These are phyloP conservation scores for Agaricus blazei DNA, from an alignment of 768 basidiomycete species.

Conservation along the genomic window DNA sequence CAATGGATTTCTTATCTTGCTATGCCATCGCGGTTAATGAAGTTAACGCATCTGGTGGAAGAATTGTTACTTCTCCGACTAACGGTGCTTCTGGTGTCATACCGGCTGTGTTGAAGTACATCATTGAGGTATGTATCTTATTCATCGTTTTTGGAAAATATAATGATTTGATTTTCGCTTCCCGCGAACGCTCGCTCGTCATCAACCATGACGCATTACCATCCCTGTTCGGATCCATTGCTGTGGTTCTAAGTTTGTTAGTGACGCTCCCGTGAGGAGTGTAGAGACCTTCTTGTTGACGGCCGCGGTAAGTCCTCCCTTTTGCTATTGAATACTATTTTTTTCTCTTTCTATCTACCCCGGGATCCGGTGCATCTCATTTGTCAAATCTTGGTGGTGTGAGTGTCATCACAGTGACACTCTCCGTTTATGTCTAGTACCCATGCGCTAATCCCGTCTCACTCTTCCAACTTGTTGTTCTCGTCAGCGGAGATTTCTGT, in stretches of 20 bases:
- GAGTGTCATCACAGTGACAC: too few relatives aligned
- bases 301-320: slow-evolving; percentile 54
- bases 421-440: too few relatives aligned
- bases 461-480: not conserved
- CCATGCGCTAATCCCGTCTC: too few relatives aligned
- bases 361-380: too few relatives aligned
- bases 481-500: too few relatives aligned
- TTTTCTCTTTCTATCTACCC: not conserved
- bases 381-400: too few relatives aligned
- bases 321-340: not conserved
- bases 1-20: slow-evolving; percentile 88
- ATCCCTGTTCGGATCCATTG: not conserved
- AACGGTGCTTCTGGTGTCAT: slow-evolving; percentile 95
- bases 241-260: slow-evolving; percentile 59
- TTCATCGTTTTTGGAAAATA: too few relatives aligned
- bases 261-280: slow-evolving; percentile 85
- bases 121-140: slow-evolving; percentile 55
- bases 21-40: slow-evolving; percentile 96
- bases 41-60: slow-evolving; percentile 88
- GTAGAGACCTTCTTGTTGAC: slow-evolving; percentile 88
- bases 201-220: not conserved
- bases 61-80: slow-evolving; percentile 93
- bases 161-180: too few relatives aligned
- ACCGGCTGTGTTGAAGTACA: slow-evolving; percentile 87
- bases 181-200: not conserved